Percentiles rank a stretch among this genome's conserved stretches.
Conservation (phyloP, 108 stramenopile genomes). For the Pseudonitzschia delicatissima region DNA sequence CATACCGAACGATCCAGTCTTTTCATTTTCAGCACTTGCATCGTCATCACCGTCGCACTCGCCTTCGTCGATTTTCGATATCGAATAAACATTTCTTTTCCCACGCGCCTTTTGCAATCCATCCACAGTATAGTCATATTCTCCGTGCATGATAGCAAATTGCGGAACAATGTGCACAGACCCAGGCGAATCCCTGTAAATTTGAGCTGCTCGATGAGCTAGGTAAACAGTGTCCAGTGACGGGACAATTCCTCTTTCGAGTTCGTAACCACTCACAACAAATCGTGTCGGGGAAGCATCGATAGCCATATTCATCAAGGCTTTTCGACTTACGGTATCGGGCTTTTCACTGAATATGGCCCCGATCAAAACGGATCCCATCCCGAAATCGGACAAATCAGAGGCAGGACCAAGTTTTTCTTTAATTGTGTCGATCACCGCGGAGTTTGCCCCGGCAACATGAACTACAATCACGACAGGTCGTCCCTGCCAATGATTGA, state of each 20-base stretch:
- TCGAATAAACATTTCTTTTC: slow-evolving; percentile 12
- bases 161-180: slow-evolving; percentile 69
- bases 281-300: slow-evolving; percentile 79
- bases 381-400: slow-evolving; percentile 25
- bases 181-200: slow-evolving; percentile 44
- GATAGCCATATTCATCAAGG: slow-evolving; percentile 82
- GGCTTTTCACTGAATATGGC: slow-evolving; percentile 40
- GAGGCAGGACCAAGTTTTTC: slow-evolving; percentile 37
- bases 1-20: slow-evolving; percentile 32
- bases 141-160: slow-evolving; percentile 57
- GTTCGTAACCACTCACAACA: slow-evolving; percentile 72
- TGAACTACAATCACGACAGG: slow-evolving; percentile 72
- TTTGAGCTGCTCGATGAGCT: slow-evolving; percentile 47
- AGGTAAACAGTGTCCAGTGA: slow-evolving; percentile 62
- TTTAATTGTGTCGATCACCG: slow-evolving; percentile 10
- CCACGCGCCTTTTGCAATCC: slow-evolving; percentile 13
- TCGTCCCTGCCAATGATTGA: slow-evolving; percentile 72
- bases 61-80: slow-evolving; percentile 19
- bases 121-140: slow-evolving; percentile 25
- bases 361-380: slow-evolving; percentile 54
- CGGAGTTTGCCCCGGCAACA: slow-evolving; percentile 37
- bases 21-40: not conserved
- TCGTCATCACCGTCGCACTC: slow-evolving; percentile 22
- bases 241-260: slow-evolving; percentile 73
- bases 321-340: slow-evolving; percentile 62